Evolutionary conservation across 1,284 basidiomycete genomes (phyloP), one percentile per base, ranked within the genome.

Genomic region (Papiliotrema terrestris): DNA sequence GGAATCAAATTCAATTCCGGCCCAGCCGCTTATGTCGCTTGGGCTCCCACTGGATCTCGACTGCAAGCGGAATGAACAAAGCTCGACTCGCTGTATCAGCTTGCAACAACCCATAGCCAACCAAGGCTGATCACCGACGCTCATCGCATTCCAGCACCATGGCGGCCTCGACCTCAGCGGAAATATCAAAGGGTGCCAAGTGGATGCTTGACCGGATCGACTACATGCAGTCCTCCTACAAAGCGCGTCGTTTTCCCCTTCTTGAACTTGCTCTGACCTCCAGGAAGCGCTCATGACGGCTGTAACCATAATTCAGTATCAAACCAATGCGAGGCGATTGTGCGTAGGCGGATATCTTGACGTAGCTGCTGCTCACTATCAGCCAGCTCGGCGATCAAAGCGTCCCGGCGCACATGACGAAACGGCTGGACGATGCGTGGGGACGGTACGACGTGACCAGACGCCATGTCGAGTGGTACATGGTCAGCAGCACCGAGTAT

Each of bases 401-500:
- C 9, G 25, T 35, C 1, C 65, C 66, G 2, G 39, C 49, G 15
- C 58, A 63, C 22, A 61, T 70, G 35, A 54, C 56, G 29, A 39
- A 54, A 23, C 56, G 60, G 13, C 57, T 68, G 3, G 60, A 63
- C 15, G 38, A 47, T 9, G 58, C 61, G n/a, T 67, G 68, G 67
- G 50, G 55, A 9, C 54, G 55, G 45, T 70, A 70, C 55, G 60
- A 68, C 11, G 48, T 60, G 22, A 57, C 62, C 3, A 52, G 65
- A 19, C 51, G 65, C 2, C 68, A 68, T 35, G 56, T 70, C 43
- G 68, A 68, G 46, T 59, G 59, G 57, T 70, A 65, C 39, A 65
- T 68, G 53, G 67, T 61, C 37, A 15, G 61, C n/a, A n/a, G n/a
- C n/a, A n/a, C 48, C 29, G 35, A 26, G 41, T 15, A 32, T 37